phyloP scores from a whole-genome alignment of 1,284 basidiomycete species.

The Moesziomyces sp. region DNA sequence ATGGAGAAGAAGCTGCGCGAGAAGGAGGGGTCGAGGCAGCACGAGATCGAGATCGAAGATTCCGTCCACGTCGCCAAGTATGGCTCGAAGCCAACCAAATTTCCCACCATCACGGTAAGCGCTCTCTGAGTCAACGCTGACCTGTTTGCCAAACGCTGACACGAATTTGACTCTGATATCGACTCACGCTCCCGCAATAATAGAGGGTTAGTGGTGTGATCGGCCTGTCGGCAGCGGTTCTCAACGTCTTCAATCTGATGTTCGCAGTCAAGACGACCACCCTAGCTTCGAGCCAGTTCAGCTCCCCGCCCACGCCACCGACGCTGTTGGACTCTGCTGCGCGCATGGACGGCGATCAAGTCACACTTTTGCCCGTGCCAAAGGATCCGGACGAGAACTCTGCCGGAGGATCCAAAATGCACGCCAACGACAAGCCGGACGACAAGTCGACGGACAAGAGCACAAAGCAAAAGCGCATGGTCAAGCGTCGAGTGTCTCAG shows the following conservation, averaged over 20 bases:
- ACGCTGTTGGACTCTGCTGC: constrained; percentile 30
- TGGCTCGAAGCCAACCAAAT: constrained; percentile 27
- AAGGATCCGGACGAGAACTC: neutral
- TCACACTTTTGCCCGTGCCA: constrained; percentile 17
- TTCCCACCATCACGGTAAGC: constrained; percentile 32
- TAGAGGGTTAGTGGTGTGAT: constrained; percentile 16
- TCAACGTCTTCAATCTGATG: constrained; percentile 33
- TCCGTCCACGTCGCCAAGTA: constrained; percentile 20
- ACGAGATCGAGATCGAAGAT: constrained; percentile 20
- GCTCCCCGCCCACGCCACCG: constrained; percentile 28
- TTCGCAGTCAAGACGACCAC: constrained; percentile 34
- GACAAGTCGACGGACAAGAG: too few species aligned
- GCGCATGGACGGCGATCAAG: constrained; percentile 19
- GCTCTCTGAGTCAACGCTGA: neutral
- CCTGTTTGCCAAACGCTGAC: neutral
- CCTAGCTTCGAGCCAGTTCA: constrained; percentile 23
- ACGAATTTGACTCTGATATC: neutral
- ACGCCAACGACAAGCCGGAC: too few species aligned
- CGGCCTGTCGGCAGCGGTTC: constrained; percentile 15
- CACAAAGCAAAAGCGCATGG: neutral
- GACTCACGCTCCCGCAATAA: neutral
- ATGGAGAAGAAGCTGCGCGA: neutral
- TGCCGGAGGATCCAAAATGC: too few species aligned
- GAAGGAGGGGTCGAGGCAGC: neutral
- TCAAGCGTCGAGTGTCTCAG: constrained; percentile 8